phyloP scores from a whole-genome alignment of 129 eudicot species.

The Artemisia annua region DNA sequence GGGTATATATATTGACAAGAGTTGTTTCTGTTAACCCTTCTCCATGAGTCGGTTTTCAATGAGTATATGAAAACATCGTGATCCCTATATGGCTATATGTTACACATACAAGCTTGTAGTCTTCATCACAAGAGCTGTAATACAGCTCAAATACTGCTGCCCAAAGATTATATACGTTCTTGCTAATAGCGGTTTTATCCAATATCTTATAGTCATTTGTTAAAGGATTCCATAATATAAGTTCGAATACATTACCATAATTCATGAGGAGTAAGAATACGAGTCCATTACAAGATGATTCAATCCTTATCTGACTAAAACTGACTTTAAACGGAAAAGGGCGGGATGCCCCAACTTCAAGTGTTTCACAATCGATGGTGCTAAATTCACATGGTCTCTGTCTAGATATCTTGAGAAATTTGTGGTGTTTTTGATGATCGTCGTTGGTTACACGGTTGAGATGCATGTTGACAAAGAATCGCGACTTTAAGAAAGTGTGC shows the following conservation, averaged over 20 bases:
- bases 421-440: not conserved
- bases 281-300: slow-evolving; percentile 3
- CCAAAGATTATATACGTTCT: no score
- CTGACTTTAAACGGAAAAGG: not conserved
- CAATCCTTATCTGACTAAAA: no score
- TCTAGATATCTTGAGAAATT: not conserved
- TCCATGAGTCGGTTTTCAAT: no score
- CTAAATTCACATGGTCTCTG: not conserved
- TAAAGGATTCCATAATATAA: not conserved
- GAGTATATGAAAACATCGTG: no score
- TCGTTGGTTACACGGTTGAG: not conserved
- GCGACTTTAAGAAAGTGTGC: not conserved
- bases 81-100: no score
- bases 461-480: not conserved
- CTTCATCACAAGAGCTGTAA: no score
- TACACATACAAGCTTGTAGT: no score
- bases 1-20: no score
- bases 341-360: not conserved
- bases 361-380: not conserved
- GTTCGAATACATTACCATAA: not conserved
- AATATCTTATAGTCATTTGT: not conserved
- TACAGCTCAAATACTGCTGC: no score
- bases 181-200: not conserved
- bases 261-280: not conserved
- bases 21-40: no score